Conservation (phyloP, 768 basidiomycete genomes). For the Hirschioporus abietinus region DNA sequence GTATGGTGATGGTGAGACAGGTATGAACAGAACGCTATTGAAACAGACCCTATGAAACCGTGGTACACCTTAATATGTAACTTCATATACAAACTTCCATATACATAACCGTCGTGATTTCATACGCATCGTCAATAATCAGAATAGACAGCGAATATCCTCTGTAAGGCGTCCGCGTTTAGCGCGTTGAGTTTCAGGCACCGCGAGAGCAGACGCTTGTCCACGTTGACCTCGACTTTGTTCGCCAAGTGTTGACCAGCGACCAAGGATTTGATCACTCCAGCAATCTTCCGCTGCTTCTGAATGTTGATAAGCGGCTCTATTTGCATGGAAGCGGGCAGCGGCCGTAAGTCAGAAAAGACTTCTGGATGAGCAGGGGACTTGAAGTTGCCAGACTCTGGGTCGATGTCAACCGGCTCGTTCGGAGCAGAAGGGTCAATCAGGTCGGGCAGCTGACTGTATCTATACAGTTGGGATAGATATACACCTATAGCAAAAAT, state of each 20-base stretch:
- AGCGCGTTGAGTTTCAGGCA: conserved; percentile 69
- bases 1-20: neutral
- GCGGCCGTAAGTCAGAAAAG: conserved; percentile 63
- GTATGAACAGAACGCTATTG: neutral
- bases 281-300: conserved; percentile 79
- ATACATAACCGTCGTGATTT: neutral
- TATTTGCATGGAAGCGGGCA: conserved; percentile 73
- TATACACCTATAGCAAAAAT: conserved; percentile 53
- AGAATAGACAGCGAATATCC: conserved; percentile 35
- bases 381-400: conserved; percentile 56
- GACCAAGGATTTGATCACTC: conserved; percentile 74
- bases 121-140: conserved; percentile 11
- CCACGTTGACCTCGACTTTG: conserved; percentile 60
- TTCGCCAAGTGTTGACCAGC: conserved; percentile 80
- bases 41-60: neutral
- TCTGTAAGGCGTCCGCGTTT: conserved; percentile 48
- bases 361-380: conserved; percentile 73
- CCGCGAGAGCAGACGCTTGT: conserved; percentile 72
- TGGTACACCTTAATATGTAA: neutral
- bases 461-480: conserved; percentile 61
- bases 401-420: conserved; percentile 60
- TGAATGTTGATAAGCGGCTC: conserved; percentile 87
- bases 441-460: conserved; percentile 67
- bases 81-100: conserved; percentile 2
- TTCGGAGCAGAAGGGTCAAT: conserved; percentile 81